These are phyloP conservation scores for Aspergillus quadrilineatus DNA, from an alignment of 2,329 filamentous ascomycete genomes.

Conservation along the genomic window DNA sequence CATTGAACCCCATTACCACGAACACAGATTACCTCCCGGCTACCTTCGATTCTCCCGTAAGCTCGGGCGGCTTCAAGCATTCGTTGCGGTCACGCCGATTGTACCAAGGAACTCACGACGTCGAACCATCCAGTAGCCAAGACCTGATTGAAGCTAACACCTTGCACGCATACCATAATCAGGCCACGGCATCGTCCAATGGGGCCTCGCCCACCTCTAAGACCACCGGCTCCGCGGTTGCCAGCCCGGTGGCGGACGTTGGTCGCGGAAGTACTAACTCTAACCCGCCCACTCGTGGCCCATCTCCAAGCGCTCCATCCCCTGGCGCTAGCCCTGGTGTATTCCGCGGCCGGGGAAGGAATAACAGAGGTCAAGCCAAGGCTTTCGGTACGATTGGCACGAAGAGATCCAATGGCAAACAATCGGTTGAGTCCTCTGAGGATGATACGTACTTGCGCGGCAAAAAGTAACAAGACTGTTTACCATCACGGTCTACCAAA, in stretches of 20 bases:
- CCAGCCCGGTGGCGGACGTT: slow-evolving; percentile 14
- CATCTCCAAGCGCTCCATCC: slow-evolving; percentile 20
- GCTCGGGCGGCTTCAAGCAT: slow-evolving; percentile 18
- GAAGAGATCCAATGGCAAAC: slow-evolving; percentile 14
- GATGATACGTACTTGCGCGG: slow-evolving; percentile 18
- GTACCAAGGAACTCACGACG: slow-evolving; percentile 18
- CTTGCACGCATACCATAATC: slow-evolving; percentile 11
- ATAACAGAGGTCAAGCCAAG: slow-evolving; percentile 10
- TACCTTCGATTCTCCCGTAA: slow-evolving; percentile 8
- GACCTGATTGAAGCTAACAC: slow-evolving; percentile 10
- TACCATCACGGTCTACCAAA: neutral
- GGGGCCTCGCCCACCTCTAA: slow-evolving; percentile 18
- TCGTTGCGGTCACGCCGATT: slow-evolving; percentile 23
- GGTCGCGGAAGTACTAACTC: slow-evolving; percentile 14
- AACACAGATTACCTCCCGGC: slow-evolving; percentile 12
- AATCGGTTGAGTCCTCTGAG: slow-evolving; percentile 16
- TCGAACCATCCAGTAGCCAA: neutral
- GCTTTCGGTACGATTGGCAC: slow-evolving; percentile 18
- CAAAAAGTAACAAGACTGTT: slow-evolving; percentile 1
- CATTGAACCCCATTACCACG: slow-evolving; percentile 15
- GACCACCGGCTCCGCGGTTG: slow-evolving; percentile 15
- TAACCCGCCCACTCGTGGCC: slow-evolving; percentile 20
- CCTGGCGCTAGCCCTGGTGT: slow-evolving; percentile 20
- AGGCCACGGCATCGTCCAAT: slow-evolving; percentile 15
- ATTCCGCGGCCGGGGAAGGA: slow-evolving; percentile 11